A percentile compares a stretch with the other conserved stretches of the same genome.
phyloP scores from a whole-genome alignment of 192 early-diverging fungal genomes.

The Umbelopsis ramanniana region DNA sequence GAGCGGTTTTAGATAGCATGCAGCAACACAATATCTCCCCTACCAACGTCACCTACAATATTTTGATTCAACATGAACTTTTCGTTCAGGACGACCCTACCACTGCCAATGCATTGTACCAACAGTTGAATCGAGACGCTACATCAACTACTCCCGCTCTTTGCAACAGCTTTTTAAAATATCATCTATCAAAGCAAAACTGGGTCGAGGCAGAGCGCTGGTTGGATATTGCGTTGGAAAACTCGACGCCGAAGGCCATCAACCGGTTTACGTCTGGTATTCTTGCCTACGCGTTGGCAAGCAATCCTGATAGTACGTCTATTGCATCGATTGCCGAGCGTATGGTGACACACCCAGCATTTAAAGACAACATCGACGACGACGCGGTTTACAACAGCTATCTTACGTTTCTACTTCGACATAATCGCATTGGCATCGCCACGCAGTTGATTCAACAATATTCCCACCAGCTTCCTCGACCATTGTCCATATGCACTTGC shows the following conservation, averaged over 20 bases:
- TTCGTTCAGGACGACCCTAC: neutral
- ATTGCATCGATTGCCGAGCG: constrained; percentile 9
- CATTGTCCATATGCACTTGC: constrained; percentile 23
- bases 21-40: neutral
- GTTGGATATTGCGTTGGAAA: neutral
- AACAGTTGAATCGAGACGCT: neutral
- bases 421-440: constrained; percentile 11
- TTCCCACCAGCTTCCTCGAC: neutral
- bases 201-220: constrained; percentile 2
- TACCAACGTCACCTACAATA: constrained; percentile 1
- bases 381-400: constrained; percentile 16
- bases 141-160: neutral
- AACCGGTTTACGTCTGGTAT: constrained; percentile 6
- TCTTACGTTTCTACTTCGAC: constrained; percentile 3
- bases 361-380: neutral
- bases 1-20: neutral
- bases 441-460: constrained; percentile 1
- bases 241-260: neutral
- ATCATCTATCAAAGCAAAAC: constrained; percentile 2
- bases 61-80: constrained; percentile 4
- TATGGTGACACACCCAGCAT: neutral
- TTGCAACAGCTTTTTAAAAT: constrained; percentile 15
- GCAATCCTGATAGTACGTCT: neutral
- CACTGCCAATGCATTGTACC: neutral
- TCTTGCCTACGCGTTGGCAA: neutral